These are phyloP conservation scores for Camelina laxa DNA, from an alignment of 345 rosid genomes.

Conservation along the genomic window DNA sequence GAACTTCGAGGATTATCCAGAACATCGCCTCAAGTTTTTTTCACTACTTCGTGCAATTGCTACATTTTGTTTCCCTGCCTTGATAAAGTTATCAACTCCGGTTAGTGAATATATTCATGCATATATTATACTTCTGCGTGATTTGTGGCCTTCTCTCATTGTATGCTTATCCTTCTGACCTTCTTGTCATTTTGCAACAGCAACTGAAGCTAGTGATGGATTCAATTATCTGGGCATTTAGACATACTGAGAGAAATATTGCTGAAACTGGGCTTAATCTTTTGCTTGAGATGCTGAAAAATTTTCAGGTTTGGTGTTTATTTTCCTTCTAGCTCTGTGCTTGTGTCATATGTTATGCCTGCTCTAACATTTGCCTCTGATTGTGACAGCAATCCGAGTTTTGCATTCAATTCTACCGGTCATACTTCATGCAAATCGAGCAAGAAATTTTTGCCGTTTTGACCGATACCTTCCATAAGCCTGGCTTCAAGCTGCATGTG, in stretches of 20 bases:
- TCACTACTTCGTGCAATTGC: constrained; percentile 99
- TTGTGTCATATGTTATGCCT: constrained; percentile 37
- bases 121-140: constrained; percentile 7
- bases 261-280: constrained; percentile 98
- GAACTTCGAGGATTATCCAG: constrained; percentile 98
- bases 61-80: constrained; percentile 86
- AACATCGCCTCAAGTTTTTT: constrained; percentile 98
- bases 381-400: constrained; percentile 77
- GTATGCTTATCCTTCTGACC: constrained; percentile 8
- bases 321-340: constrained; percentile 49
- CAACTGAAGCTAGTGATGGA: constrained; percentile 99
- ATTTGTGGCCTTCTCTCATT: constrained; percentile 25
- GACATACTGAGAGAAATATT: constrained; percentile 98
- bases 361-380: constrained; percentile 28
- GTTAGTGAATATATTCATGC: constrained; percentile 50
- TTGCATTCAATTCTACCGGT: constrained; percentile 80
- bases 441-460: constrained; percentile 97
- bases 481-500: constrained; percentile 98
- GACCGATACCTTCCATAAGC: constrained; percentile 97
- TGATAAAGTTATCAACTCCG: constrained; percentile 91
- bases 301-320: constrained; percentile 70
- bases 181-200: constrained; percentile 48
- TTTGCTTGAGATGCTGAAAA: constrained; percentile 88
- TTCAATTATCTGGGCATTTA: constrained; percentile 99
- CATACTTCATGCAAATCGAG: constrained; percentile 58